Base-by-base conservation (phyloP, 192 early-diverging fungal species). In the Dimargaris cristalligena region DNA sequence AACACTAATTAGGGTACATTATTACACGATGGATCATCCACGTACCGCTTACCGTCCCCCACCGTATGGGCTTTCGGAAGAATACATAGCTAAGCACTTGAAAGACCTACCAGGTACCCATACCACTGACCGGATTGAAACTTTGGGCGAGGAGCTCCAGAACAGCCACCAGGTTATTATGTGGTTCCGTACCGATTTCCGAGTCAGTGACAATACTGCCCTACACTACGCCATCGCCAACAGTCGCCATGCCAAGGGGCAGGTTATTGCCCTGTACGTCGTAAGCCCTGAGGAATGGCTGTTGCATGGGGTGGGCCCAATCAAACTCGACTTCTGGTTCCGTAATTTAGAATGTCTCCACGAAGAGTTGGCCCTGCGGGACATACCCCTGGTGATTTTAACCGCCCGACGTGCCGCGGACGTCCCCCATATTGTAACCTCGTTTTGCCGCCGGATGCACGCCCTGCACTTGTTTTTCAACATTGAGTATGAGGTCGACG, bases 401-500 rank as follows among this genome's bases (percentile, higher is more conserved):
- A 75, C 14, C 11, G 74, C 73, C 8, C 49, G 44, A 1, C 45
- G 47, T 0, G 33, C 34, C 2, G 35, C 48, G 22, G 60, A 68
- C 34, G 62, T 80, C n/a, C 58, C 68, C n/a, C 56, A 58, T 1
- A 23, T 72, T 14, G 55, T 85, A 0, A 56, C 59, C 25, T 67
- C 67, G 0, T 45, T 63, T 25, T 66, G 63, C 46, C 54, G 59
- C 16, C 41, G 54, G 6, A 18, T 70, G 28, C 63, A 63, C 31
- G 68, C 74, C 14, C 62, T 58, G 20, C 58, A 75, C 26, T 52
- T 83, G 31, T 74, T 66, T 45, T 74, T 67, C 59, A 85, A 83
- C 61, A 34, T 48, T 1, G 83, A 85, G 58, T 77, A 75, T 38
- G 74, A 80, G 61, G 68, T 76, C 13, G 65, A 82, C 54, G 80